A percentile compares a stretch with the other conserved stretches of the same genome.
These are phyloP conservation scores for Dalechampia spathulata DNA, from an alignment of 441 rosid genomes.

Conservation along the genomic window DNA sequence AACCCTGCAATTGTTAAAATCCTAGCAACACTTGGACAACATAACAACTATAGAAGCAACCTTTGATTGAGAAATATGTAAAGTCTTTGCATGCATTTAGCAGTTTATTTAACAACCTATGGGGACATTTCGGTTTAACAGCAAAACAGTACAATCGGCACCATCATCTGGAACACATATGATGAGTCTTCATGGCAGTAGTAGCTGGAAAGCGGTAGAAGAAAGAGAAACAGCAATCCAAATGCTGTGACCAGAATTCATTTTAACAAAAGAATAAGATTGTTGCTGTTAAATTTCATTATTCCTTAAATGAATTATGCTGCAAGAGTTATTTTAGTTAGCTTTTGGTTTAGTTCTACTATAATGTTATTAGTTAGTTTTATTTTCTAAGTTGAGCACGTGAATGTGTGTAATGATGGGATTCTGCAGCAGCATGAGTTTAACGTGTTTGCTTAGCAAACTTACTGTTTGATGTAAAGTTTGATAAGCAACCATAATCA, in stretches of 20 bases:
- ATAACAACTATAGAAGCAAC: background rate
- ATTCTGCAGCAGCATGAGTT: too few species aligned
- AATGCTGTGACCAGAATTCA: background rate
- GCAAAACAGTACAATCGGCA: background rate
- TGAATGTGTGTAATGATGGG: too few species aligned
- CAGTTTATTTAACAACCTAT: background rate
- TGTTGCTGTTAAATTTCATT: background rate
- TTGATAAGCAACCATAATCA: too few species aligned
- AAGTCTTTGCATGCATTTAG: background rate
- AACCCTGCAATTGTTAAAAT: too few species aligned
- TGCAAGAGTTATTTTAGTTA: too few species aligned
- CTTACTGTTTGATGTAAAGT: too few species aligned
- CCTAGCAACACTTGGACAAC: background rate
- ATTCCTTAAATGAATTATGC: too few species aligned
- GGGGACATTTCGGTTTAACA: background rate
- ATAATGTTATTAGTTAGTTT: too few species aligned
- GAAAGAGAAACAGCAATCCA: background rate
- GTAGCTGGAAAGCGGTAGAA: background rate
- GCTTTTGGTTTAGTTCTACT: too few species aligned
- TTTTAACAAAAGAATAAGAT: background rate
- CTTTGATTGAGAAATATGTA: background rate
- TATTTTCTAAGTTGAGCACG: too few species aligned
- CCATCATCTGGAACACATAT: background rate
- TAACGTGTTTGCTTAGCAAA: too few species aligned
- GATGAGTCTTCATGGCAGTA: background rate